Evolutionary conservation across 805 yeast genomes (phyloP).

Genomic region (Henningerozyma blattae): DNA sequence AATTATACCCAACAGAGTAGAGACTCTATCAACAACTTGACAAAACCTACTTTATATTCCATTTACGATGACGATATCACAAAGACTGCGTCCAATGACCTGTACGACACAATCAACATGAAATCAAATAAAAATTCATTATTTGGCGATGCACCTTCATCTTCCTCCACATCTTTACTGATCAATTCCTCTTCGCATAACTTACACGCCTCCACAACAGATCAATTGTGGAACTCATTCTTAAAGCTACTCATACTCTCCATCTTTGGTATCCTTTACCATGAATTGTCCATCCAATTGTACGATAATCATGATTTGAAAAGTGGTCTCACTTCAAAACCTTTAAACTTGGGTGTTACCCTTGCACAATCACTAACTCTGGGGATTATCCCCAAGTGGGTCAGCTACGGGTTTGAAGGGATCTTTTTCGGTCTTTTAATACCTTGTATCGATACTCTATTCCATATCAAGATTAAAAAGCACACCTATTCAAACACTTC

Average conservation of each 20-base stretch:
- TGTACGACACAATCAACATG: not conserved
- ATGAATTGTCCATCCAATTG: constrained; percentile 40
- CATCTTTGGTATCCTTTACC: constrained; percentile 39
- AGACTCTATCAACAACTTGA: constrained; percentile 34
- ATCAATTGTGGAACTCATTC: constrained; percentile 4
- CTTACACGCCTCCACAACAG: constrained; percentile 3
- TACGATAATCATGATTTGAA: constrained; percentile 39
- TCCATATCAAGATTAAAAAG: constrained; percentile 7
- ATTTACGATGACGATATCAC: constrained; percentile 34
- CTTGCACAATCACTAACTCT: constrained; percentile 11
- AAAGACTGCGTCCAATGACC: constrained; percentile 1
- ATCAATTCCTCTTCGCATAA: not conserved
- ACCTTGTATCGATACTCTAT: constrained; percentile 29
- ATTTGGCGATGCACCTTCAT: not conserved
- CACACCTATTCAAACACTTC: constrained; percentile 5
- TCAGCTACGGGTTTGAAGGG: constrained; percentile 38
- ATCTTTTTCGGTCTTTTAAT: constrained; percentile 42
- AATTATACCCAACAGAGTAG: constrained; percentile 4
- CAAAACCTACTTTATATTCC: constrained; percentile 39
- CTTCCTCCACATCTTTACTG: too few species aligned
- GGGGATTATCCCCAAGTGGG: constrained; percentile 15
- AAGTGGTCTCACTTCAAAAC: constrained; percentile 30
- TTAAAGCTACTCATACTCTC: constrained; percentile 23
- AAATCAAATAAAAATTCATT: too few species aligned
- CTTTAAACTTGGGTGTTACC: constrained; percentile 27